Percentiles rank a stretch among this genome's conserved stretches.
These are phyloP conservation scores for Cardamine resedifolia DNA, from an alignment of 345 rosid genomes.

Conservation along the genomic window DNA sequence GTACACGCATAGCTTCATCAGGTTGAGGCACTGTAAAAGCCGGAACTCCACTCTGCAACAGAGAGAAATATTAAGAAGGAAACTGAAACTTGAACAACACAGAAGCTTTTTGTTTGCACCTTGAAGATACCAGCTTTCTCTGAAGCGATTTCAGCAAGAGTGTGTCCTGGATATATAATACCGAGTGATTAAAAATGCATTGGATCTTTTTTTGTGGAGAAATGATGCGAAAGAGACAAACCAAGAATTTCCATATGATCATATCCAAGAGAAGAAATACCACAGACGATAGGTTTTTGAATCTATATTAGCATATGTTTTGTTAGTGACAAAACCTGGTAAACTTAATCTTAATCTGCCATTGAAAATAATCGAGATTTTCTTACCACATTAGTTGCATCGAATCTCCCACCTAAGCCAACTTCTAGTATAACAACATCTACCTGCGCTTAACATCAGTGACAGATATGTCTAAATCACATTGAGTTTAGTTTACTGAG, in stretches of 20 bases:
- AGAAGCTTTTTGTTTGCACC: slow-evolving; percentile 43
- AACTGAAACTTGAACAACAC: not conserved
- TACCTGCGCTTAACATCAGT: slow-evolving; percentile 48
- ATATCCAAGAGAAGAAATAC: slow-evolving; percentile 89
- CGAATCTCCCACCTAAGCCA: slow-evolving; percentile 89
- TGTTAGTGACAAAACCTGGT: not conserved
- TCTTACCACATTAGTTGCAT: slow-evolving; percentile 91
- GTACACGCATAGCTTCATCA: slow-evolving; percentile 86
- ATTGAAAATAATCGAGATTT: not conserved
- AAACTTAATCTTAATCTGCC: not conserved
- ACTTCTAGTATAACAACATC: slow-evolving; percentile 96
- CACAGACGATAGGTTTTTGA: slow-evolving; percentile 79
- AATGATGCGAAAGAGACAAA: slow-evolving; percentile 45
- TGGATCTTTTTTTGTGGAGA: not conserved
- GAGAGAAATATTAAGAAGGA: slow-evolving; percentile 1
- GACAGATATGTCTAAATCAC: not conserved
- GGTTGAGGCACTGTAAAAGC: slow-evolving; percentile 92
- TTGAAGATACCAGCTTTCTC: slow-evolving; percentile 96
- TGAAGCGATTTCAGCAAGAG: slow-evolving; percentile 88
- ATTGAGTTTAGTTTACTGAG: not conserved
- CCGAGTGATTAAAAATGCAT: not conserved
- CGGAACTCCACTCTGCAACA: slow-evolving; percentile 65
- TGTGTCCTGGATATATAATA: slow-evolving; percentile 52
- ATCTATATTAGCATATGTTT: slow-evolving; percentile 48
- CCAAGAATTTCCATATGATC: slow-evolving; percentile 99